Percentiles rank a stretch among this genome's conserved stretches.
Evolutionary conservation across 306 rosid genomes (phyloP).

Genomic region (Vigna mungo): DNA sequence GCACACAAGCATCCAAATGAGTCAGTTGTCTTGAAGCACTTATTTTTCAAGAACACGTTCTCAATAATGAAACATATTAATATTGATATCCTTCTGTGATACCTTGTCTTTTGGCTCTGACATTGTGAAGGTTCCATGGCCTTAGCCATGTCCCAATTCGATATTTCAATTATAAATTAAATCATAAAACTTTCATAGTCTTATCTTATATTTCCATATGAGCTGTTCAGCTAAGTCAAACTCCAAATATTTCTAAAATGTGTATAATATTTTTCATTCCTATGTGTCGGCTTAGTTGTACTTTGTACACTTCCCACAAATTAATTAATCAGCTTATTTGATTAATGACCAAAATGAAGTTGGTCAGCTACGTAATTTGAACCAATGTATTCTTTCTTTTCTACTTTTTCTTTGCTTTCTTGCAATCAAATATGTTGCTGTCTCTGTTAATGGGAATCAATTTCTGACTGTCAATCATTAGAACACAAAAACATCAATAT

Average conservation of each 20-base stretch:
- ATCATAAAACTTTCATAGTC: conserved; percentile 36
- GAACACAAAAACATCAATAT: conserved; percentile 42
- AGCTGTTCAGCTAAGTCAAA: conserved; percentile 80
- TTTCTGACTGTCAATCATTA: conserved; percentile 65
- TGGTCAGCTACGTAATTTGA: conserved; percentile 39
- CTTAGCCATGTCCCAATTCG: conserved; percentile 59
- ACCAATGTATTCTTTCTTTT: conserved; percentile 35
- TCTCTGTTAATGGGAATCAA: conserved; percentile 48
- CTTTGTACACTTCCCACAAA: conserved; percentile 29
- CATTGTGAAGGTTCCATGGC: conserved; percentile 66
- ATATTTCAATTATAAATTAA: conserved; percentile 45
- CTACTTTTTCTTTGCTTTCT: conserved; percentile 29
- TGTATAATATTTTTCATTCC: conserved; percentile 42
- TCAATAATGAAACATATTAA: conserved; percentile 41
- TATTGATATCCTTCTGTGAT: conserved; percentile 46
- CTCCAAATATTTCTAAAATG: conserved; percentile 44
- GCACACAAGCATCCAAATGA: conserved; percentile 49
- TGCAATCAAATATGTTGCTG: conserved; percentile 36
- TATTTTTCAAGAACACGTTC: conserved; percentile 49
- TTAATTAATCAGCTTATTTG: conserved; percentile 31
- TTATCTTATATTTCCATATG: conserved; percentile 62
- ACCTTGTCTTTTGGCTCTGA: conserved; percentile 64
- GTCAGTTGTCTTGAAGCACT: conserved; percentile 36
- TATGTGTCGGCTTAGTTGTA: conserved; percentile 67
- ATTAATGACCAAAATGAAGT: conserved; percentile 36